Evolutionary conservation across 148 eudicot genomes (phyloP).

Genomic region (Cornus kousa): DNA sequence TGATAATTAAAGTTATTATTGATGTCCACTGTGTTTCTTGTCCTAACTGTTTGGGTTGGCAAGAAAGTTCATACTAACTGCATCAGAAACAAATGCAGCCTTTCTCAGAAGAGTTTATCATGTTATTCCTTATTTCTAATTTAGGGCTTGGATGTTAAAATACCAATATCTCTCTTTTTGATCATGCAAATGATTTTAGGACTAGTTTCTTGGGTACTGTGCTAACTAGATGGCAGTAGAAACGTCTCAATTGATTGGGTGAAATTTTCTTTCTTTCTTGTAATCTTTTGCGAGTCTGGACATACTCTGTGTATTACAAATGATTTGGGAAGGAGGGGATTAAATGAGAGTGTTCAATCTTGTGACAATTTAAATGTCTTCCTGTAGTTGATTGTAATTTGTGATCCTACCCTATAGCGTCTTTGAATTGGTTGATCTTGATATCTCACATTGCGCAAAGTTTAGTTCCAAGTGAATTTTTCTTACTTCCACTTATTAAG

Average conservation of each 20-base stretch:
- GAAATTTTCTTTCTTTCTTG: neutral
- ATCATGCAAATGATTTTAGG: neutral
- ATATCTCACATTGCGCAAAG: too few species aligned
- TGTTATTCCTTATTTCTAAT: neutral
- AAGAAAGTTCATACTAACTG: neutral
- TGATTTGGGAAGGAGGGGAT: too few species aligned
- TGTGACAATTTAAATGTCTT: too few species aligned
- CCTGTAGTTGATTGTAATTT: too few species aligned
- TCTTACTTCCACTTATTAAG: too few species aligned
- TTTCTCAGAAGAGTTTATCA: neutral
- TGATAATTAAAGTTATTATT: neutral
- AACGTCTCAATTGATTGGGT: neutral
- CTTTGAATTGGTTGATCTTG: too few species aligned
- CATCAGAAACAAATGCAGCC: neutral
- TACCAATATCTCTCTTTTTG: too few species aligned
- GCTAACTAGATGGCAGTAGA: neutral
- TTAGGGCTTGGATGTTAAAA: neutral
- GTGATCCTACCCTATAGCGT: too few species aligned
- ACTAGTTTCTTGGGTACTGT: neutral
- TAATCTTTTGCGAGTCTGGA: too few species aligned
- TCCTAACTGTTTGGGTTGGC: neutral
- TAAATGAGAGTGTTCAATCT: too few species aligned
- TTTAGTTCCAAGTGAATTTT: too few species aligned
- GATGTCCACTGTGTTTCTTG: neutral
- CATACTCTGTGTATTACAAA: too few species aligned